A percentile compares a stretch with the other conserved stretches of the same genome.
phyloP scores from a whole-genome alignment of 345 rosid genomes.

The Aethionema arabicum region DNA sequence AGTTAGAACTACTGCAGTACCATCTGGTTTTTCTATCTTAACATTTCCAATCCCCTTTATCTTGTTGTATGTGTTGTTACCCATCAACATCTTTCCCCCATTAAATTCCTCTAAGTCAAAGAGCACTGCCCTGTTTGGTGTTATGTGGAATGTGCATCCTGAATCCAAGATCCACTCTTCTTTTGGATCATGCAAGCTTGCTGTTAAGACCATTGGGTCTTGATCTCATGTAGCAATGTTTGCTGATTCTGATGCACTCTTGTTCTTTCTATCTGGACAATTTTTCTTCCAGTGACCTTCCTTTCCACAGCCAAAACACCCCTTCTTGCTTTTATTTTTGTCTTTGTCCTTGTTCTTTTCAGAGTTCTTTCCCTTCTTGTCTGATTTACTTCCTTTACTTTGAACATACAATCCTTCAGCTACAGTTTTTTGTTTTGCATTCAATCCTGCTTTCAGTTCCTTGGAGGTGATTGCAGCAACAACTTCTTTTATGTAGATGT shows the following conservation, averaged over 20 bases:
- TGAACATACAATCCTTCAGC: neutral
- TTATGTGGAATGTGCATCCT: constrained; percentile 1
- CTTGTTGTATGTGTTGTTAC: neutral
- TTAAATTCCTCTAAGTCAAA: neutral
- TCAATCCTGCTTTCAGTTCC: too few species aligned
- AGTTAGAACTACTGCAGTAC: too few species aligned
- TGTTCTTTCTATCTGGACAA: neutral
- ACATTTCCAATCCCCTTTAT: neutral
- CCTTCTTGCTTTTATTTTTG: neutral
- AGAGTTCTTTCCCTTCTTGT: neutral
- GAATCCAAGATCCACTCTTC: neutral
- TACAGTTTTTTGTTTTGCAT: neutral
- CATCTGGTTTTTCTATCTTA: neutral
- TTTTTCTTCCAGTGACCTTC: neutral
- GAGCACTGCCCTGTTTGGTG: neutral
- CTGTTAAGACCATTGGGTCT: too few species aligned
- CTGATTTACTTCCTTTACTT: neutral
- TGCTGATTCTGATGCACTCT: too few species aligned
- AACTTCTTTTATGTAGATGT: too few species aligned
- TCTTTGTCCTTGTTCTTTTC: neutral
- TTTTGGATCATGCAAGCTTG: too few species aligned
- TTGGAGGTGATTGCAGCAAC: too few species aligned
- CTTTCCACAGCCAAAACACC: neutral
- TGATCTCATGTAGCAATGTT: too few species aligned
- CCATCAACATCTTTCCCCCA: neutral